Base-by-base conservation (phyloP, 768 basidiomycete species). In the Kwoniella sp. region DNA sequence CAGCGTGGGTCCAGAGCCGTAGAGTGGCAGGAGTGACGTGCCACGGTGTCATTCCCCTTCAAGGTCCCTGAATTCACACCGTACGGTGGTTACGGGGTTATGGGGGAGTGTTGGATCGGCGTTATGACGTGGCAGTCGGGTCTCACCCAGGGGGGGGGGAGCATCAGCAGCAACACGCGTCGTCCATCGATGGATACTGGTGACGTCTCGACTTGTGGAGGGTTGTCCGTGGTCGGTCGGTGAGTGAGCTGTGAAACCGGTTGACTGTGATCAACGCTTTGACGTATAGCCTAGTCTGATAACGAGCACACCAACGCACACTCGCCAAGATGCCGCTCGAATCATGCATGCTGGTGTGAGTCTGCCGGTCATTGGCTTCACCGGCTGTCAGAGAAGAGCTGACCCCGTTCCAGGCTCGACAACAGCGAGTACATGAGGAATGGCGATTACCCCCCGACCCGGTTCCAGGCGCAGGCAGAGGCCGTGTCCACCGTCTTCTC, bases 351-450 rank as follows among this genome's bases (percentile, higher is more conserved):
- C 84, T 98, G 78, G 79, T 99, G 71, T 76, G 26, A 57, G 70
- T 60, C 2, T n/a, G n/a, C n/a, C 23, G n/a, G 6, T n/a, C 26
- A 34, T 26, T 20, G 20, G 41, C 25, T 37, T 23, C 3, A 34
- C 11, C 3, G 4, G 14, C n/a, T 10, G 1, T 15, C 23, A 17
- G n/a, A 33, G 11, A 31, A 7, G n/a, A 36, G 42, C 64, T 60
- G 52, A 58, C 17, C 11, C 6, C 15, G 31, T 19, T 32, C 22
- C 61, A 76, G 75, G 12, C 84, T 98, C 56, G 95, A 99, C 82
- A 96, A 96, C 73, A 95, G 90, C 2, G 89, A 92, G 76, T 92
- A 86, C 76, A 95, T 95, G 86, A 83, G 67, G 28, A 68, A 70
- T 64, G 65, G 69, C 36, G 70, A 70, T 50, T 71, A 67, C 59